These are phyloP conservation scores for Mortierella sp. DNA, from an alignment of 371 early-diverging fungal genomes.

Conservation along the genomic window DNA sequence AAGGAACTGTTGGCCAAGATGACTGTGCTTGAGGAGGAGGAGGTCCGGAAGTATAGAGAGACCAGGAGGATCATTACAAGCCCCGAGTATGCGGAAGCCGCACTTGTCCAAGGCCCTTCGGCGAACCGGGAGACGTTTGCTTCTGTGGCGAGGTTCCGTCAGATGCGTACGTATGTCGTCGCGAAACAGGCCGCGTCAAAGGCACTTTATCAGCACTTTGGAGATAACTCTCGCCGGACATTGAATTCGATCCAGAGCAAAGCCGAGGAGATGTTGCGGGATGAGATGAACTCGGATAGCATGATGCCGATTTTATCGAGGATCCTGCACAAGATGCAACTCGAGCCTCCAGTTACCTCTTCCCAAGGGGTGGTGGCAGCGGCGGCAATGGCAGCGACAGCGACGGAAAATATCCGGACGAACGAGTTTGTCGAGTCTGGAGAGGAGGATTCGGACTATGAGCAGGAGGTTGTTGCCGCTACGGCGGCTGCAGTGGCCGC, in stretches of 20 bases:
- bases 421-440: not conserved
- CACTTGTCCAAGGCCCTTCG: not conserved
- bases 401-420: not conserved
- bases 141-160: constrained; percentile 6
- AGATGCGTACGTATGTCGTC: not conserved
- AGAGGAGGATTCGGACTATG: constrained; percentile 7
- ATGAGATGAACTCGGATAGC: not conserved
- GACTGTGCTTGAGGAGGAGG: not conserved
- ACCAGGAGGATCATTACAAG: not conserved
- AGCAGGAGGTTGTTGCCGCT: not conserved
- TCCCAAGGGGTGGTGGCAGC: no score
- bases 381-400: not conserved
- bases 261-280: not conserved
- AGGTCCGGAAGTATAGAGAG: not conserved
- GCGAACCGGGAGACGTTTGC: constrained; percentile 3
- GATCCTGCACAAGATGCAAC: not conserved
- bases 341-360: not conserved
- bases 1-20: not conserved
- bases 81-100: not conserved
- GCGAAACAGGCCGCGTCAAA: not conserved
- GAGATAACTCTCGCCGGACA: not conserved
- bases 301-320: not conserved
- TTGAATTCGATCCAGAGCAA: not conserved
- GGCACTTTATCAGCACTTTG: not conserved
- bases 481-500: not conserved